phyloP scores from a whole-genome alignment of 495 filamentous ascomycete species.

The Trypethelium eluteriae region DNA sequence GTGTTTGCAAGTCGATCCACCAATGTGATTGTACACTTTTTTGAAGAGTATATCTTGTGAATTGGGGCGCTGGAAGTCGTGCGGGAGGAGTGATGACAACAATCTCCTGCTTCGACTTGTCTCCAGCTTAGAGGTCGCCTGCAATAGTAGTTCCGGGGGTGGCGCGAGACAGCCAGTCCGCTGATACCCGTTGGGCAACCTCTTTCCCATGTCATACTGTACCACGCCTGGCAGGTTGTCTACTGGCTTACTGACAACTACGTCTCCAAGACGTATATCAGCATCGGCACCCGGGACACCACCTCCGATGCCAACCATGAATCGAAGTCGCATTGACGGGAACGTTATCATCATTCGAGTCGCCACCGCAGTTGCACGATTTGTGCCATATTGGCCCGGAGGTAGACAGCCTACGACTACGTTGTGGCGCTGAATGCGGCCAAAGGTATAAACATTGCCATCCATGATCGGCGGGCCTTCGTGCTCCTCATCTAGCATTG shows the following conservation, averaged over 20 bases:
- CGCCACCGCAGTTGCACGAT: conserved; percentile 31
- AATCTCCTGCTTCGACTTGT: not conserved
- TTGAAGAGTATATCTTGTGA: not conserved
- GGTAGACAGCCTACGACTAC: conserved; percentile 43
- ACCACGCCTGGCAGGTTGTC: conserved; percentile 25
- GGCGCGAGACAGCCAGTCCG: not conserved
- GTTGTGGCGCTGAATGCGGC: conserved; percentile 38
- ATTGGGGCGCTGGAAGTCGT: not conserved
- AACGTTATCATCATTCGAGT: conserved; percentile 35
- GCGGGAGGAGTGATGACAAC: not conserved
- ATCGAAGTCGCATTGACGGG: conserved; percentile 22
- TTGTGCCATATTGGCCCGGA: conserved; percentile 28
- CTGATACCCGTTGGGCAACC: not conserved
- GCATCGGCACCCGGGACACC: conserved; percentile 11
- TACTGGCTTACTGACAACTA: conserved; percentile 29
- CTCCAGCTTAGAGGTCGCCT: not conserved
- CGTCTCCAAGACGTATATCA: conserved; percentile 19
- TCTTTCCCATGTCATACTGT: conserved; percentile 32
- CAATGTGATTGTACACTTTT: conserved; percentile 11
- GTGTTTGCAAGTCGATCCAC: conserved; percentile 10
- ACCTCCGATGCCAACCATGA: conserved; percentile 20
- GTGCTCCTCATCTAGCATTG: conserved; percentile 45
- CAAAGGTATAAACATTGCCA: conserved; percentile 35
- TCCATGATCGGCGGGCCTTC: conserved; percentile 21
- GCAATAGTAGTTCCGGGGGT: not conserved